Conservation (phyloP, 1,139 yeast species). For the Geotrichum reessii region DNA sequence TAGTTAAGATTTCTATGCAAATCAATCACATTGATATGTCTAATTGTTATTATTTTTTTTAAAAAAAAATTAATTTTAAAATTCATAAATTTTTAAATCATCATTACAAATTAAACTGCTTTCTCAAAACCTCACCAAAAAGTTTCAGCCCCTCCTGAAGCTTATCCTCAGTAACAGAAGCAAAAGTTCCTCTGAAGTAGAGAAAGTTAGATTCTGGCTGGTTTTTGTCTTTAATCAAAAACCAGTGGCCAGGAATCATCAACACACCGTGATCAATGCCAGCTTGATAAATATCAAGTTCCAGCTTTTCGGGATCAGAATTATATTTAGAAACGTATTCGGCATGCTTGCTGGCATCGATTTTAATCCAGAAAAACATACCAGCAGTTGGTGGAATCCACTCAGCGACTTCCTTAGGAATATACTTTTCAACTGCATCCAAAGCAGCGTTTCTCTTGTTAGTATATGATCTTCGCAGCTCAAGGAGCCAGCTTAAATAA, state of each 20-base stretch:
- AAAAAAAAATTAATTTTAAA: no score
- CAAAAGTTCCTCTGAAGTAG: slow-evolving; percentile 88
- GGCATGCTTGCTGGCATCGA: slow-evolving; percentile 79
- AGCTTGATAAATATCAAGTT: slow-evolving; percentile 57
- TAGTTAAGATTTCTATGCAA: no score
- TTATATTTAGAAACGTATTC: slow-evolving; percentile 49
- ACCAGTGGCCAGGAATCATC: slow-evolving; percentile 91
- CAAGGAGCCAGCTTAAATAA: slow-evolving; percentile 82
- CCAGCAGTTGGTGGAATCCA: slow-evolving; percentile 70
- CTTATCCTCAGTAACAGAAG: slow-evolving; percentile 66
- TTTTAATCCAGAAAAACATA: slow-evolving; percentile 77
- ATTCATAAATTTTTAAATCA: not conserved
- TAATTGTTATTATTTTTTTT: no score
- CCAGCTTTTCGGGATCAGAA: slow-evolving; percentile 56
- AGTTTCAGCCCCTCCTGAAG: slow-evolving; percentile 56
- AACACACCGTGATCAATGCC: slow-evolving; percentile 62
- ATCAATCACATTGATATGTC: no score
- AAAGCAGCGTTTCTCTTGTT: slow-evolving; percentile 71
- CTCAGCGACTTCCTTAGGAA: slow-evolving; percentile 53
- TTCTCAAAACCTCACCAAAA: slow-evolving; percentile 56
- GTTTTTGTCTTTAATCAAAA: slow-evolving; percentile 46
- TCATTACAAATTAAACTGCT: slow-evolving; percentile 29
- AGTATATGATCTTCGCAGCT: slow-evolving; percentile 76
- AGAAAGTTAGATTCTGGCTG: slow-evolving; percentile 40
- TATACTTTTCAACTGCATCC: slow-evolving; percentile 54